Evolutionary conservation across 2,329 filamentous ascomycete genomes (phyloP).

Genomic region (Pseudofabraea citricarpa): DNA sequence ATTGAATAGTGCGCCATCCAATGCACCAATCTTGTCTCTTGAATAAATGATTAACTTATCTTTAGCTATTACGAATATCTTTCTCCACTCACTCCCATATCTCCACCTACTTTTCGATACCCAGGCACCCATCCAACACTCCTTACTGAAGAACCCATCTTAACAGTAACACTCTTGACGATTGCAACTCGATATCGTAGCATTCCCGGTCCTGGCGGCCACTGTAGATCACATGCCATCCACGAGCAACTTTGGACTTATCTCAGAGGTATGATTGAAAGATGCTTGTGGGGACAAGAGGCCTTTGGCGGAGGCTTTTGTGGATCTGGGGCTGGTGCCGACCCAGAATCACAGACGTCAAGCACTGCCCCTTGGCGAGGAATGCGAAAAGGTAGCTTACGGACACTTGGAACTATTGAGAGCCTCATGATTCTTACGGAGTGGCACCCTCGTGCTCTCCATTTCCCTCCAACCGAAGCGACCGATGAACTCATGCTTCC

Average conservation of each 20-base stretch:
- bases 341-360: constrained; percentile 52
- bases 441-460: constrained; percentile 91
- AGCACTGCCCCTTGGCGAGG: constrained; percentile 67
- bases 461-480: constrained; percentile 82
- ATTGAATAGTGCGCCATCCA: constrained; percentile 70
- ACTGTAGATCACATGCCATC: constrained; percentile 82
- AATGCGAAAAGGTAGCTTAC: constrained; percentile 70
- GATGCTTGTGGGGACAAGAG: constrained; percentile 93
- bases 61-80: constrained; percentile 82
- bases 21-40: not conserved
- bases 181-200: constrained; percentile 84
- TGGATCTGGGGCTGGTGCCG: constrained; percentile 62
- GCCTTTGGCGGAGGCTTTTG: constrained; percentile 88
- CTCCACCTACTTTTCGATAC: constrained; percentile 82
- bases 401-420: constrained; percentile 90
- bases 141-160: constrained; percentile 85
- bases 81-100: constrained; percentile 88
- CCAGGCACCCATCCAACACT: constrained; percentile 76
- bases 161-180: constrained; percentile 86
- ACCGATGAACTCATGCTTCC: constrained; percentile 66
- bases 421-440: constrained; percentile 91
- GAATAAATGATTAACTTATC: constrained; percentile 10
- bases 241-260: constrained; percentile 96
- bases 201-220: constrained; percentile 72
- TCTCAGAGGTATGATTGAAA: constrained; percentile 89